Conservation (phyloP, 352 stramenopile species). For the Phytopythium vexans region DNA sequence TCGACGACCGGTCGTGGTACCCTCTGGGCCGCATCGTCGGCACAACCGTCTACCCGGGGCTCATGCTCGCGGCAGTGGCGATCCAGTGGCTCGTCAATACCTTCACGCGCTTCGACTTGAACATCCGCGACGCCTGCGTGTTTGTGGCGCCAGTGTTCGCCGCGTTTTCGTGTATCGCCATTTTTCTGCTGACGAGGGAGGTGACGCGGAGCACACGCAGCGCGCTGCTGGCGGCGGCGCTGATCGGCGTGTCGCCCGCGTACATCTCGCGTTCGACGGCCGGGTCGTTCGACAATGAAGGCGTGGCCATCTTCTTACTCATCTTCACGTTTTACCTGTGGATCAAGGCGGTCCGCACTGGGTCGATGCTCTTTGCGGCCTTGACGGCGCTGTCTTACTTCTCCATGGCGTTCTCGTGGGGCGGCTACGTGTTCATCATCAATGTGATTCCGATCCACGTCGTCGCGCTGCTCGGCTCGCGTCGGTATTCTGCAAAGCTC, state of each 20-base stretch:
- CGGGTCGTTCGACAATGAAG: conserved; percentile 99
- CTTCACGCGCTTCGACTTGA: conserved; percentile 22
- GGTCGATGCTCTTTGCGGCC: conserved; percentile 69
- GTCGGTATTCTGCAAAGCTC: conserved; percentile 89
- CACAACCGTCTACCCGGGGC: conserved; percentile 91
- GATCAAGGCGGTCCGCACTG: conserved; percentile 80
- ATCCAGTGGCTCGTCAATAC: conserved; percentile 60
- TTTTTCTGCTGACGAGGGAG: conserved; percentile 87
- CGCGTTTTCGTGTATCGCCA: conserved; percentile 75
- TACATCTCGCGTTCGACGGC: conserved; percentile 97
- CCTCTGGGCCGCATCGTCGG: conserved; percentile 91
- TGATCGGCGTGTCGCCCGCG: conserved; percentile 95
- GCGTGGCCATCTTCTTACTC: conserved; percentile 97
- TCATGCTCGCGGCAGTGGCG: conserved; percentile 83
- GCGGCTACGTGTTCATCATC: conserved; percentile 99
- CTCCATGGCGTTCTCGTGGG: conserved; percentile 96
- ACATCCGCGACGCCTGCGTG: conserved; percentile 87
- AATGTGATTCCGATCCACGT: conserved; percentile 98
- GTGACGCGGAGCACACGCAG: conserved; percentile 65
- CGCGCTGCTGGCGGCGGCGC: conserved; percentile 84
- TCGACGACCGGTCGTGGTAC: conserved; percentile 96
- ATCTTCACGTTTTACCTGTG: conserved; percentile 97
- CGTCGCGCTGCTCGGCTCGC: conserved; percentile 86
- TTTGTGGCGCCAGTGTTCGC: conserved; percentile 90
- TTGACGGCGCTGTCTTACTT: conserved; percentile 91